phyloP scores from a whole-genome alignment of 805 yeast species.

The Candida hungchunana region DNA sequence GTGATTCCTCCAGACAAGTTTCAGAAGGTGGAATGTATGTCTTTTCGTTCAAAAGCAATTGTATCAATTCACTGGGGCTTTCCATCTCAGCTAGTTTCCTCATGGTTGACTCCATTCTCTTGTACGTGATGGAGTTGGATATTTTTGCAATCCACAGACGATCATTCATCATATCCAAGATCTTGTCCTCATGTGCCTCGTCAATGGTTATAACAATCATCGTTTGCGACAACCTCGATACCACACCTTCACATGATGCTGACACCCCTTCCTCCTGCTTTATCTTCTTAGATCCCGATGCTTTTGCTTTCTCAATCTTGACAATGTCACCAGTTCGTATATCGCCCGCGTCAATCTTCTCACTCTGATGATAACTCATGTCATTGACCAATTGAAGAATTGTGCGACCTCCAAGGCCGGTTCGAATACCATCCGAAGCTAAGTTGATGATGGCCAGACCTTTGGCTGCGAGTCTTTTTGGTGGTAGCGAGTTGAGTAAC shows the following conservation, averaged over 20 bases:
- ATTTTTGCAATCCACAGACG: constrained; percentile 58
- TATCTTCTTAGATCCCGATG: constrained; percentile 16
- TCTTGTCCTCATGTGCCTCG: constrained; percentile 47
- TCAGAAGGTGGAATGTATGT: constrained; percentile 30
- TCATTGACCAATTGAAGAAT: constrained; percentile 61
- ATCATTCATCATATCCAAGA: constrained; percentile 39
- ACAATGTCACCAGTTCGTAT: constrained; percentile 77
- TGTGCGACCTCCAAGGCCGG: constrained; percentile 77
- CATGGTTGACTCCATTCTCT: constrained; percentile 76
- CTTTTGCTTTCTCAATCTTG: constrained; percentile 37
- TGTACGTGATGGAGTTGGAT: constrained; percentile 65
- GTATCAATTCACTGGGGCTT: constrained; percentile 6
- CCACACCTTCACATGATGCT: constrained; percentile 54
- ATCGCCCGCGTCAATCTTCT: constrained; percentile 42
- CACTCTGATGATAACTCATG: constrained; percentile 35
- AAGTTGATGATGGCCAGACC: constrained; percentile 79
- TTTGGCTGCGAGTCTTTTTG: constrained; percentile 59
- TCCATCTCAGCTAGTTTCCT: constrained; percentile 49
- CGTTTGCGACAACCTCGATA: constrained; percentile 47
- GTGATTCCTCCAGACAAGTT: constrained; percentile 1
- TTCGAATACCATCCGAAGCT: constrained; percentile 52
- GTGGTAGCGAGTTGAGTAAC: constrained; percentile 47
- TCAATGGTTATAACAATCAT: constrained; percentile 57
- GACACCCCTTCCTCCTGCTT: constrained; percentile 16
- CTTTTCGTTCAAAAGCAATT: constrained; percentile 21